These are phyloP conservation scores for Stylosanthes scabra DNA, from an alignment of 331 rosid genomes.

Conservation along the genomic window DNA sequence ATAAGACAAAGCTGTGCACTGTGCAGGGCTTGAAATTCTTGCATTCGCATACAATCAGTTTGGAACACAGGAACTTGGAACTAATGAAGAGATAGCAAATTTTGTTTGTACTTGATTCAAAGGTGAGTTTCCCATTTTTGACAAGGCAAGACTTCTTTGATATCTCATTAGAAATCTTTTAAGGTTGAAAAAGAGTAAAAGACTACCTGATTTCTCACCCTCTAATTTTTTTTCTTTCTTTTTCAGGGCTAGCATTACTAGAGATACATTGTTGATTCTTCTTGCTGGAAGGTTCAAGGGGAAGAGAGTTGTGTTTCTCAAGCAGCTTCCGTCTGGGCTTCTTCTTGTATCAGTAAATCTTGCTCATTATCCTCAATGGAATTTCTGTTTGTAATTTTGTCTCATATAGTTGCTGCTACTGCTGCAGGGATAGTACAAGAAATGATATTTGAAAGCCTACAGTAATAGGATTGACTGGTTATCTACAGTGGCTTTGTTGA, in stretches of 20 bases:
- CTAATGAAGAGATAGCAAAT: conserved; percentile 65
- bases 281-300: conserved; percentile 70
- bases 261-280: conserved; percentile 57
- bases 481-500: too few species aligned
- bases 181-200: too few species aligned
- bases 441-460: too few species aligned
- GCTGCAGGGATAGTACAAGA: too few species aligned
- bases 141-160: conserved; percentile 50
- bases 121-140: conserved; percentile 76
- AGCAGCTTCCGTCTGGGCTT: conserved; percentile 53
- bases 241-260: conserved; percentile 57
- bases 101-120: conserved; percentile 79
- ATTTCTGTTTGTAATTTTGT: not conserved
- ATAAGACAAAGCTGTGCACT: not conserved
- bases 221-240: too few species aligned
- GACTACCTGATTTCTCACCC: too few species aligned
- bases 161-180: not conserved
- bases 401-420: not conserved
- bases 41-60: conserved; percentile 80
- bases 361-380: not conserved
- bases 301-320: conserved; percentile 59
- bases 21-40: conserved; percentile 10
- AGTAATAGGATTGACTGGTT: too few species aligned
- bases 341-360: conserved; percentile 56
- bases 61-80: conserved; percentile 78